Percentiles rank a stretch among this genome's conserved stretches.
Conservation (phyloP, 495 filamentous ascomycete species). For the Talaromyces adpressus region DNA sequence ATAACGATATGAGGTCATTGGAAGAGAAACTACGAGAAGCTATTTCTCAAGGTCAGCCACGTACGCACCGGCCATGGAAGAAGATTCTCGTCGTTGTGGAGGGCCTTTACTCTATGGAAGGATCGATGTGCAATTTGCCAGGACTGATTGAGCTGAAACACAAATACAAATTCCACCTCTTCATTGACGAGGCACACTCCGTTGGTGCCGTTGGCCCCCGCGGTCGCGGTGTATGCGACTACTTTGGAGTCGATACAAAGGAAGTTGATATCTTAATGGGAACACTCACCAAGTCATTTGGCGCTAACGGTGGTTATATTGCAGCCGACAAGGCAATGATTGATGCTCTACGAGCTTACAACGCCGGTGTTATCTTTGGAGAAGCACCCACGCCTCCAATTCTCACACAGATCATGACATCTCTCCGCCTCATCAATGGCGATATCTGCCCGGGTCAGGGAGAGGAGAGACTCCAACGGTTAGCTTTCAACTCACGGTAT, state of each 20-base stretch:
- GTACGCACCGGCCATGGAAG: constrained; percentile 96
- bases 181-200: constrained; percentile 95
- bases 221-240: constrained; percentile 93
- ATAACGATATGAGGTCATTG: constrained; percentile 88
- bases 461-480: constrained; percentile 88
- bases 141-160: constrained; percentile 78
- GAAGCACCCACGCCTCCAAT: constrained; percentile 84
- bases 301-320: constrained; percentile 95
- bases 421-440: constrained; percentile 80
- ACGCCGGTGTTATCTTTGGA: constrained; percentile 80
- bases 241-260: constrained; percentile 80
- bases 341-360: constrained; percentile 77
- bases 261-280: constrained; percentile 97
- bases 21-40: constrained; percentile 79
- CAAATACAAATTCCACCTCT: constrained; percentile 94
- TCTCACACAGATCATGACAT: constrained; percentile 77
- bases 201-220: constrained; percentile 85
- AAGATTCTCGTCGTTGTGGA: constrained; percentile 97
- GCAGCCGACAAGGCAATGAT: constrained; percentile 87
- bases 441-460: constrained; percentile 86
- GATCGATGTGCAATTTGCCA: constrained; percentile 94
- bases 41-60: constrained; percentile 92
- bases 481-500: constrained; percentile 98
- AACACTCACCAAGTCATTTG: constrained; percentile 96
- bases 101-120: constrained; percentile 98